phyloP scores from a whole-genome alignment of 192 early-diverging fungal genomes.

The Phycomyces blakesleeanus region DNA sequence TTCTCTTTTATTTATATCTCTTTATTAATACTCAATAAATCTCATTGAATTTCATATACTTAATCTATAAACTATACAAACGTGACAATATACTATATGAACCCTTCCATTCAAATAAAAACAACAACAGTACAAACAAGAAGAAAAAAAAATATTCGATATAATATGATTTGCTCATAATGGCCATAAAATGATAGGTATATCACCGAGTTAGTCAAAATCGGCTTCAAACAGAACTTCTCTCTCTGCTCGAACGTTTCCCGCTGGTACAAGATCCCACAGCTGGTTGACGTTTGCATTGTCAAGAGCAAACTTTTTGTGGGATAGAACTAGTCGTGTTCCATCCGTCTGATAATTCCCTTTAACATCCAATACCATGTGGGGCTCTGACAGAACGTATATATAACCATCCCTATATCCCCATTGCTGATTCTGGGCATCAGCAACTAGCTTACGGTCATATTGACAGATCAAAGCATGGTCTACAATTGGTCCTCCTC shows the following conservation, averaged over 20 bases:
- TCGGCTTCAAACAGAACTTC: constrained; percentile 36
- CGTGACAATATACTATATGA: too few relatives aligned
- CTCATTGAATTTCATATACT: too few relatives aligned
- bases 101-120: too few relatives aligned
- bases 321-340: constrained; percentile 20
- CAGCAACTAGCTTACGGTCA: constrained; percentile 21
- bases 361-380: constrained; percentile 26
- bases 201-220: constrained; percentile 14
- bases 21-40: too few relatives aligned
- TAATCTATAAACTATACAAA: too few relatives aligned
- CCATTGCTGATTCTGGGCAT: constrained; percentile 31
- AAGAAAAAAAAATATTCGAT: too few relatives aligned
- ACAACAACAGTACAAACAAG: too few relatives aligned
- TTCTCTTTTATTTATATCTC: too few relatives aligned
- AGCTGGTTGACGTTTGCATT: constrained; percentile 23
- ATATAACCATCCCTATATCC: constrained; percentile 27
- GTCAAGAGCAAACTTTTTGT: constrained; percentile 22
- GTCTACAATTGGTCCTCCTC: constrained; percentile 23
- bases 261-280: constrained; percentile 36
- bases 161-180: too few relatives aligned
- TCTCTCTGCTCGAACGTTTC: constrained; percentile 19
- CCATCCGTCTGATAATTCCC: constrained; percentile 14
- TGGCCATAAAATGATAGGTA: too few relatives aligned
- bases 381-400: constrained; percentile 20
- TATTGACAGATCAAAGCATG: constrained; percentile 26